phyloP scores from a whole-genome alignment of 2,329 filamentous ascomycete genomes.

The Xylaria sp. region DNA sequence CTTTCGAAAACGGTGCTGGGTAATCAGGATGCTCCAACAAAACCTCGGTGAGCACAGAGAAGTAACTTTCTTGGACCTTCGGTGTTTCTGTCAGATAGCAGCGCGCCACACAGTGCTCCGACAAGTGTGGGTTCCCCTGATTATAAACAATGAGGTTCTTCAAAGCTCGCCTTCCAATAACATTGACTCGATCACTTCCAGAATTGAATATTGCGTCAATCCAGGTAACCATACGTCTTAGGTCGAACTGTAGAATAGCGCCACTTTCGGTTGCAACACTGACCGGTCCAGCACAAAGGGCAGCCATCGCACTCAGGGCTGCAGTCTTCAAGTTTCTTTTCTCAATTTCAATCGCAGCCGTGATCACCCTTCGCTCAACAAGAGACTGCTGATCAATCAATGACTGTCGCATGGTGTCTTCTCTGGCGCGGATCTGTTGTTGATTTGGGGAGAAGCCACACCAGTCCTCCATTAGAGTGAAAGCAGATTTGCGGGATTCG shows the following conservation, averaged over 20 bases:
- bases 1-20: slow-evolving; percentile 85
- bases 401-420: slow-evolving; percentile 86
- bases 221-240: slow-evolving; percentile 92
- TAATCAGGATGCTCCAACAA: slow-evolving; percentile 84
- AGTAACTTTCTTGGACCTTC: slow-evolving; percentile 93
- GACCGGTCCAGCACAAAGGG: slow-evolving; percentile 84
- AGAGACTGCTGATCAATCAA: slow-evolving; percentile 79
- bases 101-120: slow-evolving; percentile 88
- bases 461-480: slow-evolving; percentile 98
- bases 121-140: slow-evolving; percentile 79
- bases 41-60: slow-evolving; percentile 88
- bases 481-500: slow-evolving; percentile 92
- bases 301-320: slow-evolving; percentile 93
- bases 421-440: slow-evolving; percentile 76
- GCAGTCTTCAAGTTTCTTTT: slow-evolving; percentile 90
- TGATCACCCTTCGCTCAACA: slow-evolving; percentile 77
- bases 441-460: slow-evolving; percentile 96
- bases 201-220: slow-evolving; percentile 94
- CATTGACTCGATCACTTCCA: slow-evolving; percentile 87
- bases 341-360: slow-evolving; percentile 94
- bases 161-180: slow-evolving; percentile 85
- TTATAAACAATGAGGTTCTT: slow-evolving; percentile 92
- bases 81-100: slow-evolving; percentile 83
- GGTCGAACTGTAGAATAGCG: slow-evolving; percentile 86
- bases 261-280: slow-evolving; percentile 88